Percentiles rank a stretch among this genome's conserved stretches.
These are phyloP conservation scores for Caloboletus firmus DNA, from an alignment of 1,284 basidiomycete genomes.

Conservation along the genomic window DNA sequence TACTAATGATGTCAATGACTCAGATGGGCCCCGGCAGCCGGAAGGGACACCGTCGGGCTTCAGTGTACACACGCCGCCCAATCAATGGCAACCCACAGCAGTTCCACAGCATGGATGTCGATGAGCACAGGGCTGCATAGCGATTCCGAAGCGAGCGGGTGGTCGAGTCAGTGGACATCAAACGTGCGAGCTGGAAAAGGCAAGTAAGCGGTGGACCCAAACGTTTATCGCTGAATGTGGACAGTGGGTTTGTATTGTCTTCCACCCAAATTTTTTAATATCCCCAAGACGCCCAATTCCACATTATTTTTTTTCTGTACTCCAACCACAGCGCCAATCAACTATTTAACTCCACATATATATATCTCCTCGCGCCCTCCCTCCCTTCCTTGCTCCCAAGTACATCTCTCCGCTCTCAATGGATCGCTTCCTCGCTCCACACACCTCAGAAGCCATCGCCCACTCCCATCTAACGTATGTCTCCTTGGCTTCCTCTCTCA, in stretches of 20 bases:
- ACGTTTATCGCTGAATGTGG: slow-evolving; percentile 16
- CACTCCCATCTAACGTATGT: slow-evolving; percentile 67
- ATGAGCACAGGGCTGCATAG: background rate
- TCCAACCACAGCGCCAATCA: slow-evolving; percentile 16
- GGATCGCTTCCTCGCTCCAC: slow-evolving; percentile 70
- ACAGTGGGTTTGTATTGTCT: background rate
- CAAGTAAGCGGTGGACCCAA: background rate
- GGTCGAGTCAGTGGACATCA: background rate
- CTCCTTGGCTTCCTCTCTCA: background rate
- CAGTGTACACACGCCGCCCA: too few relatives aligned
- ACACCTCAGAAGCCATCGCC: slow-evolving; percentile 71
- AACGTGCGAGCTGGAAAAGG: slow-evolving; percentile 26
- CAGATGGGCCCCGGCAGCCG: too few relatives aligned
- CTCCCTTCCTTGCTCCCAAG: slow-evolving; percentile 1
- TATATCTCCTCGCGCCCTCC: slow-evolving; percentile 3
- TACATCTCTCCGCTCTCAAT: slow-evolving; percentile 28
- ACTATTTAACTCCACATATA: slow-evolving; percentile 7
- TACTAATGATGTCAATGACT: background rate
- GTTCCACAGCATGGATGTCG: too few relatives aligned
- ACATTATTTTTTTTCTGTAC: background rate
- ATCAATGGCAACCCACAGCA: too few relatives aligned
- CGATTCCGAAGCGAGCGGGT: too few relatives aligned
- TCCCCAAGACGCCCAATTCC: slow-evolving; percentile 13
- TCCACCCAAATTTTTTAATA: background rate
- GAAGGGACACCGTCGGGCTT: too few relatives aligned